These are phyloP conservation scores for Reutealis trisperma DNA, from an alignment of 345 rosid genomes.

Conservation along the genomic window DNA sequence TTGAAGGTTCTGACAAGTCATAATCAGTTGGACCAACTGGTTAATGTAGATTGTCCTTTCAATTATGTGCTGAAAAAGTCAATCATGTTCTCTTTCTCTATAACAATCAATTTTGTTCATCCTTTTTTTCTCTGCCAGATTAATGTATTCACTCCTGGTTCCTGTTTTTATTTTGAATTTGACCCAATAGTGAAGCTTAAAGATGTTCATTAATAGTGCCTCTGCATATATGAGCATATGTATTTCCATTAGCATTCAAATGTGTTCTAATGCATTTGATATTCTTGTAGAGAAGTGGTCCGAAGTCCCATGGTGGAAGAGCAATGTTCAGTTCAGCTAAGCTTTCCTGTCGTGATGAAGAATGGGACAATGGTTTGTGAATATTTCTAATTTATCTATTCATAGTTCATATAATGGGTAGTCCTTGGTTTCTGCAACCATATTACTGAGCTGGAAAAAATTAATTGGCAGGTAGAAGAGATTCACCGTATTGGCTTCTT, in stretches of 20 bases:
- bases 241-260: background rate
- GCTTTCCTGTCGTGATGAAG: slow-evolving; percentile 86
- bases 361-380: slow-evolving; percentile 72
- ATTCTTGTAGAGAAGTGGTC: slow-evolving; percentile 69
- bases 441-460: background rate
- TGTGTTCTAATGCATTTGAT: slow-evolving; percentile 28
- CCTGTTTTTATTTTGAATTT: background rate
- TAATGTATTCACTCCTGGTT: background rate
- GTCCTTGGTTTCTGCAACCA: background rate
- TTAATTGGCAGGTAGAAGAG: slow-evolving; percentile 68
- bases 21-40: background rate
- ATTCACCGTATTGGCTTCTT: slow-evolving; percentile 67
- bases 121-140: background rate
- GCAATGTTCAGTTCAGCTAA: slow-evolving; percentile 85
- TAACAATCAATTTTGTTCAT: too few relatives aligned
- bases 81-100: background rate
- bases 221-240: background rate
- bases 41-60: background rate
- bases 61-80: background rate
- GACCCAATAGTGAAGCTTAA: background rate
- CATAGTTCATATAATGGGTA: background rate
- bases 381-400: slow-evolving; percentile 20
- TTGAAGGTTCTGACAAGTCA: background rate
- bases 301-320: slow-evolving; percentile 91
- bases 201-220: background rate